These are phyloP conservation scores for Candida rishiriensis DNA, from an alignment of 805 yeast genomes.

Conservation along the genomic window DNA sequence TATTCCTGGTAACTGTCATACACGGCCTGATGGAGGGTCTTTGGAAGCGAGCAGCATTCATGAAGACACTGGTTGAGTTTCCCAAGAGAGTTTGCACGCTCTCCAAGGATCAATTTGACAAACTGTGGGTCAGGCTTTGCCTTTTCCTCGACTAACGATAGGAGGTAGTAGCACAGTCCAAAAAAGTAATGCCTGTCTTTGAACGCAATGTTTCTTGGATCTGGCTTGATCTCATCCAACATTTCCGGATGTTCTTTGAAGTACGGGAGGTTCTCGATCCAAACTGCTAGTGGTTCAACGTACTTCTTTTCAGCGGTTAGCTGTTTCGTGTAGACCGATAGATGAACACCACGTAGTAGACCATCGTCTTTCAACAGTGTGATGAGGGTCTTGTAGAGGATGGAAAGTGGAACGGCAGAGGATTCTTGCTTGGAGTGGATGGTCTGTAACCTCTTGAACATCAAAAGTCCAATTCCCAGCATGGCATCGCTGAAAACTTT, in stretches of 20 bases:
- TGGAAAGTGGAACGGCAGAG: constrained; percentile 17
- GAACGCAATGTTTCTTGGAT: background rate
- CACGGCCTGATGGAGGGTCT: constrained; percentile 4
- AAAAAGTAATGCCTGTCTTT: background rate
- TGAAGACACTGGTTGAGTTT: background rate
- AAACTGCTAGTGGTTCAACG: constrained; percentile 25
- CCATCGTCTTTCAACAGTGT: constrained; percentile 12
- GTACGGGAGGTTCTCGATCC: constrained; percentile 26
- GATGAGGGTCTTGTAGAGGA: constrained; percentile 19
- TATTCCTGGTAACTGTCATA: constrained; percentile 3
- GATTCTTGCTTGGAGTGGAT: constrained; percentile 9
- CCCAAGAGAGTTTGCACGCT: background rate
- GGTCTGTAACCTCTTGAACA: constrained; percentile 5
- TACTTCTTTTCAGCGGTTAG: constrained; percentile 21
- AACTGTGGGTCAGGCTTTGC: constrained; percentile 19
- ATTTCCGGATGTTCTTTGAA: constrained; percentile 17
- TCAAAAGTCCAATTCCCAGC: constrained; percentile 6
- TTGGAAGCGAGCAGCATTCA: constrained; percentile 4
- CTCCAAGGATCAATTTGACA: constrained; percentile 5
- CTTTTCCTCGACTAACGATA: constrained; percentile 15
- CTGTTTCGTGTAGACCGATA: constrained; percentile 19
- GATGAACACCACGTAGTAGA: constrained; percentile 25
- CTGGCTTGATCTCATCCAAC: background rate
- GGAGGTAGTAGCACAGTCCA: constrained; percentile 12
- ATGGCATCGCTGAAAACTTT: background rate